phyloP scores from a whole-genome alignment of 345 rosid species.

The Turritis glabra region DNA sequence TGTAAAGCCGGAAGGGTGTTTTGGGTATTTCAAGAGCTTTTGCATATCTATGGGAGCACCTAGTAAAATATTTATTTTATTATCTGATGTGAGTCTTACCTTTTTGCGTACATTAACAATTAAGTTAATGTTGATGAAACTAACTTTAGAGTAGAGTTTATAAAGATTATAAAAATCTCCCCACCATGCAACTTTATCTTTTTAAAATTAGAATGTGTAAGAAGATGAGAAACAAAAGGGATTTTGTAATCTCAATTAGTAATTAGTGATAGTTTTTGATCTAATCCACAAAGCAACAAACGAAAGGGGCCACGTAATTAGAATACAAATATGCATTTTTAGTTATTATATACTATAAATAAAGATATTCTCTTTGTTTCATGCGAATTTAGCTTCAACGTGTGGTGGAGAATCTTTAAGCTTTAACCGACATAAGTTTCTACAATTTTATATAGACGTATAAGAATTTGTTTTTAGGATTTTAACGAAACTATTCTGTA shows the following conservation, averaged over 20 bases:
- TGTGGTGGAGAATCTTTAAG: conserved; percentile 28
- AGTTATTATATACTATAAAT: not conserved
- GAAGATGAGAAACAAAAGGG: conserved; percentile 4
- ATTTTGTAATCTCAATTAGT: conserved; percentile 10
- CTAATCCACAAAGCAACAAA: conserved; percentile 20
- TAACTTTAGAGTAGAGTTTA: not conserved
- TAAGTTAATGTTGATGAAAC: conserved; percentile 22
- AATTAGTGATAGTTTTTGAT: conserved; percentile 22
- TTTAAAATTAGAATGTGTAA: conserved; percentile 20
- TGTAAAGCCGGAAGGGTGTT: conserved; percentile 40
- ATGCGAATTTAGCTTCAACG: conserved; percentile 24
- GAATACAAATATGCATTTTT: not conserved
- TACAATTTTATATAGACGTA: not conserved
- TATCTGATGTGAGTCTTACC: not conserved
- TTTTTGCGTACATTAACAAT: not conserved
- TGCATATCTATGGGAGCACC: conserved; percentile 23
- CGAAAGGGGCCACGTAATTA: not conserved
- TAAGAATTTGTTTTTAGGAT: too few relatives aligned
- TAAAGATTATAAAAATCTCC: not conserved
- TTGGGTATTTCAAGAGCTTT: not conserved
- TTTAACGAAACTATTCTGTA: too few relatives aligned
- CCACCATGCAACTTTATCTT: conserved; percentile 19
- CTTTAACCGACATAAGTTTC: conserved; percentile 23
- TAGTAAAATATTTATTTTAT: conserved; percentile 10
- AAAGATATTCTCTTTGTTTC: conserved; percentile 26